Percentiles rank a stretch among this genome's conserved stretches.
Evolutionary conservation across 2,329 filamentous ascomycete species (phyloP).

Genomic region (Ophiostoma himal-ulmi): DNA sequence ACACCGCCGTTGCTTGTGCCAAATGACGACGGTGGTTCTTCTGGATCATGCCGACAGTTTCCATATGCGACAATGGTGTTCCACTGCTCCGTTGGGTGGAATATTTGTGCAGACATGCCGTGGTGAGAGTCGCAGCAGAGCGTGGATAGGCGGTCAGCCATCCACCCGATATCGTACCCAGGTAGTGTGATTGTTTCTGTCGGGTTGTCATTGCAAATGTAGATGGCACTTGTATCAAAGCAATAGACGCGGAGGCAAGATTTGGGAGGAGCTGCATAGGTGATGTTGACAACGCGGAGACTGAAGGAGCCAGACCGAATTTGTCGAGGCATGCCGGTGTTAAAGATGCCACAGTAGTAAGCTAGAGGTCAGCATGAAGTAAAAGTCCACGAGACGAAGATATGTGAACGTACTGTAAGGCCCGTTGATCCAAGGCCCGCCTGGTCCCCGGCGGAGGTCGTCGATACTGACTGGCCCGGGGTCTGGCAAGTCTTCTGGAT

Average conservation of each 20-base stretch:
- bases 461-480: constrained; percentile 13
- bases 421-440: constrained; percentile 23
- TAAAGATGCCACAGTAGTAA: constrained; percentile 26
- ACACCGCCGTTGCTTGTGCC: constrained; percentile 24
- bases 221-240: constrained; percentile 25
- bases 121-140: constrained; percentile 25
- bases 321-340: constrained; percentile 19
- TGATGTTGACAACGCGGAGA: constrained; percentile 17
- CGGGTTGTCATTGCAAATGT: constrained; percentile 23
- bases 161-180: constrained; percentile 23
- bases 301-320: constrained; percentile 14
- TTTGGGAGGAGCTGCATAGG: neutral
- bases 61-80: constrained; percentile 26
- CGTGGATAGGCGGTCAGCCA: constrained; percentile 21
- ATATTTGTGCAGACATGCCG: constrained; percentile 25
- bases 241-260: constrained; percentile 25
- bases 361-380: neutral
- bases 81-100: constrained; percentile 24
- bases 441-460: constrained; percentile 17
- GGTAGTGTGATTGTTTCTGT: neutral
- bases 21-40: constrained; percentile 21
- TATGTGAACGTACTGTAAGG: constrained; percentile 21
- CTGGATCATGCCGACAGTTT: constrained; percentile 24
- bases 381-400: neutral
- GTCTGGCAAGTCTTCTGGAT: constrained; percentile 15